Evolutionary conservation across 345 rosid species (phyloP).

Genomic region (Populus davidiana): DNA sequence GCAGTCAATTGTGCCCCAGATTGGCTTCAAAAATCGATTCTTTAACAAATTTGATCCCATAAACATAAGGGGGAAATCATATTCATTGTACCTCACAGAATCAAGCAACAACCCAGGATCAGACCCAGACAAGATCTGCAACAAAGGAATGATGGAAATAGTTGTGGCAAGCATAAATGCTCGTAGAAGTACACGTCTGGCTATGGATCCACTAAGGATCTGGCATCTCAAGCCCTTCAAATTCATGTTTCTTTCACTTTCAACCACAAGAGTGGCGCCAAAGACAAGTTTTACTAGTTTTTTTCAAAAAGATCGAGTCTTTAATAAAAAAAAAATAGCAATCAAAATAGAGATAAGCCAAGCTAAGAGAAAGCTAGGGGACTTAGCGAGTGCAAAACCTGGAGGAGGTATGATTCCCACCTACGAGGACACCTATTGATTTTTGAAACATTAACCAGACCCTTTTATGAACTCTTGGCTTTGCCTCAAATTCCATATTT

Average conservation of each 20-base stretch:
- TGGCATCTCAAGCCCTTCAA: conserved; percentile 42
- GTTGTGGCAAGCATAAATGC: conserved; percentile 46
- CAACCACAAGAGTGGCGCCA: conserved; percentile 1
- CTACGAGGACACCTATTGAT: conserved; percentile 88
- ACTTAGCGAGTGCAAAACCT: conserved; percentile 91
- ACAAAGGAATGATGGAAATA: conserved; percentile 51
- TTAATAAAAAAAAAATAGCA: not conserved
- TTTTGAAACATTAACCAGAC: conserved; percentile 70
- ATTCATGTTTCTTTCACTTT: conserved; percentile 41
- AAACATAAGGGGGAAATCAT: conserved; percentile 37
- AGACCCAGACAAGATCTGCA: conserved; percentile 46
- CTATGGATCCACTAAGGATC: conserved; percentile 44
- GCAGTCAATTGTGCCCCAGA: conserved; percentile 49
- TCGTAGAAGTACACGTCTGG: conserved; percentile 63
- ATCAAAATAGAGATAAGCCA: conserved; percentile 36
- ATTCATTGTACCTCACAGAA: conserved; percentile 30
- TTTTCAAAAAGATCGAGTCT: not conserved
- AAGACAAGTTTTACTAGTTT: not conserved
- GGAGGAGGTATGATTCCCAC: conserved; percentile 98
- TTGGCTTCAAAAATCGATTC: conserved; percentile 38
- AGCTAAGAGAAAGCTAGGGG: not conserved
- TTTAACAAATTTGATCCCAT: conserved; percentile 29
- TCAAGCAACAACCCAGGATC: conserved; percentile 29
- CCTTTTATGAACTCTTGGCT: conserved; percentile 47
- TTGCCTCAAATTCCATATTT: conserved; percentile 44